phyloP scores from a whole-genome alignment of 345 rosid genomes.

The Pugionium cornutum region DNA sequence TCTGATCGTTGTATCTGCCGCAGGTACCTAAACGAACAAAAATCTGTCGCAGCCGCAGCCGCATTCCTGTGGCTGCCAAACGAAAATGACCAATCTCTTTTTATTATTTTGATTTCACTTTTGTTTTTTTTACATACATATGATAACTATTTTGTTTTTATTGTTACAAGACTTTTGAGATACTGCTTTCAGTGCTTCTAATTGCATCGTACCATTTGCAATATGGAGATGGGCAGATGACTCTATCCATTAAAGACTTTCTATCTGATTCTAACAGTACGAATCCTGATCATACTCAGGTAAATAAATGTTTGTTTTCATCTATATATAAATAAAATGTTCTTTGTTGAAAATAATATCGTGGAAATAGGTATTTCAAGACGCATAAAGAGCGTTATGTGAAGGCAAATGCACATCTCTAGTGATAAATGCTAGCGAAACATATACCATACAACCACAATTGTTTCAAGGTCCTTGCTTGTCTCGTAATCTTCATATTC shows the following conservation, averaged over 20 bases:
- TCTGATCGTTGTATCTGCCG: no score
- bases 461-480: constrained; percentile 32
- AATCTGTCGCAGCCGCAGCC: no score
- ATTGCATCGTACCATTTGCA: constrained; percentile 3
- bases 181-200: constrained; percentile 15
- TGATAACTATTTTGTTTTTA: not conserved
- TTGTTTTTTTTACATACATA: not conserved
- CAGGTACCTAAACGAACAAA: no score
- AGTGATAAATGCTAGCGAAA: constrained; percentile 11
- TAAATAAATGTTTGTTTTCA: not conserved
- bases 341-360: no score
- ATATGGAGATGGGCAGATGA: constrained; percentile 18
- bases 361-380: constrained; percentile 9
- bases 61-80: no score
- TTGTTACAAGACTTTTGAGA: constrained; percentile 10
- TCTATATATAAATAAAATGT: no score
- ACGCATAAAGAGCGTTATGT: constrained; percentile 30
- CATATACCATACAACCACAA: constrained; percentile 19
- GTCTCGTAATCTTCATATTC: constrained; percentile 20
- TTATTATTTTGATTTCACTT: not conserved
- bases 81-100: no score
- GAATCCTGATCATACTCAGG: constrained; percentile 14
- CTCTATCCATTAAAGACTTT: constrained; percentile 23
- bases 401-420: not conserved
- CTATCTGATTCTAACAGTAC: not conserved